Base-by-base conservation (phyloP, 108 stramenopile genomes). In the Licmophora abbreviata region DNA sequence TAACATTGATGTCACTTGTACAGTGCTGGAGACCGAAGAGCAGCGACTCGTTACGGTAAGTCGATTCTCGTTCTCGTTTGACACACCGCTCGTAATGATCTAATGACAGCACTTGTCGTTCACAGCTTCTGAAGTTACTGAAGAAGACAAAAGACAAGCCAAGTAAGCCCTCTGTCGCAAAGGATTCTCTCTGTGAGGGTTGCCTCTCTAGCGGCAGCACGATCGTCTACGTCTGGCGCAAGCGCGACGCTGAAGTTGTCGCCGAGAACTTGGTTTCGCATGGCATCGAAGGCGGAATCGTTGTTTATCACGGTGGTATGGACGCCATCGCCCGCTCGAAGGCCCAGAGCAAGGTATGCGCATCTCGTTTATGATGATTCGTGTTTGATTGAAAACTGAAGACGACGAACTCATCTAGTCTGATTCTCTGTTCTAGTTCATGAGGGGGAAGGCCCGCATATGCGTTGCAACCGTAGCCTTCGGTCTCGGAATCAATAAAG, bases 401-500 rank as follows among this genome's bases (percentile, higher is more conserved):
- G 24, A 7, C 14, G n/a, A n/a, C 41, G 35, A 14, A 31, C 20
- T 12, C 25, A 17, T 29, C 17, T 54, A 28, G 34, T 23, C 6
- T 42, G 12, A 22, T 47, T 37, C 23, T 44, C 38, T 26, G 25
- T 29, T 21, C 44, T 57, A 80, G 60, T 92, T 92, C 51, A 64
- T 94, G 59, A 59, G 87, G 33, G 89, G 88, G 5, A 91, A 94
- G 52, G 83, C 77, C n/a, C 66, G 93, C 40, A 79, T 91, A 24
- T 88, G 85, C 59, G 89, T 91, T 5, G 93, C 93, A 12, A 97
- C 98, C 17, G 84, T 96, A 20, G 98, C 96, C 0, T 99, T 95
- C 64, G 96, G 96, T 14, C 76, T 99, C 68, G 98, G 98, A 46
- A 96, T 99, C 62, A 93, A 99, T 81, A 95, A 96, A 61, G 72